Percentiles rank a stretch among this genome's conserved stretches.
Conservation (phyloP, 441 rosid genomes). For the Manihot esculenta region DNA sequence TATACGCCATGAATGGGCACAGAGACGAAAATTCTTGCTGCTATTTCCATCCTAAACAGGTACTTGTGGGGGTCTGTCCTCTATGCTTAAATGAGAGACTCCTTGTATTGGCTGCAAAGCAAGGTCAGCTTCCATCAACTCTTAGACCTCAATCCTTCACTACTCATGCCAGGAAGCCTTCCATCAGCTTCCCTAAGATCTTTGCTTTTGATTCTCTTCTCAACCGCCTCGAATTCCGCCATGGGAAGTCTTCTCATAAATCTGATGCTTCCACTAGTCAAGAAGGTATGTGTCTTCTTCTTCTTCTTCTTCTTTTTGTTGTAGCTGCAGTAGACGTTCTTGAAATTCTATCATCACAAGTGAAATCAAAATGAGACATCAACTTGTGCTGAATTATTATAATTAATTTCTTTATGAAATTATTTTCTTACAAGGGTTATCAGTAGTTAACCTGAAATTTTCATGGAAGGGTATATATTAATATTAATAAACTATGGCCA, state of each 20-base stretch:
- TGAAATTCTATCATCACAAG: not conserved
- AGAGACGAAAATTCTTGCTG: slow-evolving; percentile 61
- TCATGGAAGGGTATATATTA: not conserved
- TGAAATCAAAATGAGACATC: slow-evolving; percentile 1
- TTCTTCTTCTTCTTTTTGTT: too few relatives aligned
- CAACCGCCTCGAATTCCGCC: slow-evolving; percentile 64
- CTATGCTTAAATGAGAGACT: slow-evolving; percentile 83
- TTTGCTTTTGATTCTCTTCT: slow-evolving; percentile 71
- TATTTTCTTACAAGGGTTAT: too few relatives aligned
- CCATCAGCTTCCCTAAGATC: slow-evolving; percentile 58
- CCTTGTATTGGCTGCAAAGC: slow-evolving; percentile 67
- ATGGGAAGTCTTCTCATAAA: slow-evolving; percentile 46
- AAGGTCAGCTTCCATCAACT: slow-evolving; percentile 31
- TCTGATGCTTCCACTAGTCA: slow-evolving; percentile 58
- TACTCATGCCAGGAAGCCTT: slow-evolving; percentile 36
- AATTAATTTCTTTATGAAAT: too few relatives aligned
- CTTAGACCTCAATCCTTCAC: slow-evolving; percentile 15
- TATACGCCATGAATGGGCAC: slow-evolving; percentile 49
- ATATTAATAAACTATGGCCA: not conserved
- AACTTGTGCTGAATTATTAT: not conserved
- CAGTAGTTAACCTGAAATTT: too few relatives aligned
- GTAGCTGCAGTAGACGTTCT: slow-evolving; percentile 1
- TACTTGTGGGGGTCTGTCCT: slow-evolving; percentile 68
- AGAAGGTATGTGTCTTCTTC: slow-evolving; percentile 49
- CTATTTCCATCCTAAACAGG: slow-evolving; percentile 73